Conservation (phyloP, 352 stramenopile species). For the Pythium coloratum region DNA sequence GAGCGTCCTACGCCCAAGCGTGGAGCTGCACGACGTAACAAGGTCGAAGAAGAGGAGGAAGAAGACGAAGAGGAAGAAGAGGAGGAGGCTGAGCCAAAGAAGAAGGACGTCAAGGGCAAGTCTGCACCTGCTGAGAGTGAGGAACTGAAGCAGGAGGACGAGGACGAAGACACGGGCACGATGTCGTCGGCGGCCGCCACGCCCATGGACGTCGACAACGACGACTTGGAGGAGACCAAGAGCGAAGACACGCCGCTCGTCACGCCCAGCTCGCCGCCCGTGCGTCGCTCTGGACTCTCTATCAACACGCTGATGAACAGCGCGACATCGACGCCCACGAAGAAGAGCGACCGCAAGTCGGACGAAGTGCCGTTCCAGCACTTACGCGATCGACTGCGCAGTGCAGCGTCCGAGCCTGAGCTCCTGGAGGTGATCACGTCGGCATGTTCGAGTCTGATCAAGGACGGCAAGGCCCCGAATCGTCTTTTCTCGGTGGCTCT, state of each 20-base stretch:
- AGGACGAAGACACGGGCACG: conserved; percentile 25
- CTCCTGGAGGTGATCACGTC: conserved; percentile 63
- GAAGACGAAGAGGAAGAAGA: conserved; percentile 31
- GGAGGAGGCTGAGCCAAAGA: conserved; percentile 35
- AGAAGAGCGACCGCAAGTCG: conserved; percentile 16
- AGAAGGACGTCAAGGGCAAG: conserved; percentile 24
- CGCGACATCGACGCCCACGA: conserved; percentile 26
- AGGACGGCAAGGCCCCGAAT: conserved; percentile 53
- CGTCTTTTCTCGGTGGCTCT: conserved; percentile 63
- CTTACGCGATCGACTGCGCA: conserved; percentile 44
- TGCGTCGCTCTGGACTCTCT: conserved; percentile 35
- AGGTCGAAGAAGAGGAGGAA: conserved; percentile 18
- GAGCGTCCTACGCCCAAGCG: conserved; percentile 7
- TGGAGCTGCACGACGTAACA: conserved; percentile 15
- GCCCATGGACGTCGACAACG: conserved; percentile 23
- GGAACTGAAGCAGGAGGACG: conserved; percentile 24
- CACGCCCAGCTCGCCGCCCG: conserved; percentile 24
- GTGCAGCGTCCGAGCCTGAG: conserved; percentile 40
- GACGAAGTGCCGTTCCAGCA: conserved; percentile 47
- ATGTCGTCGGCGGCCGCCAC: conserved; percentile 17
- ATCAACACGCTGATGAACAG: conserved; percentile 60
- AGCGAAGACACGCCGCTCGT: conserved; percentile 25
- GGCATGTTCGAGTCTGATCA: conserved; percentile 50
- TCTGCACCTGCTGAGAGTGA: neutral
- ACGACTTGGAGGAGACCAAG: conserved; percentile 28